phyloP scores from a whole-genome alignment of 441 rosid genomes.

The Bruguiera hainesii region DNA sequence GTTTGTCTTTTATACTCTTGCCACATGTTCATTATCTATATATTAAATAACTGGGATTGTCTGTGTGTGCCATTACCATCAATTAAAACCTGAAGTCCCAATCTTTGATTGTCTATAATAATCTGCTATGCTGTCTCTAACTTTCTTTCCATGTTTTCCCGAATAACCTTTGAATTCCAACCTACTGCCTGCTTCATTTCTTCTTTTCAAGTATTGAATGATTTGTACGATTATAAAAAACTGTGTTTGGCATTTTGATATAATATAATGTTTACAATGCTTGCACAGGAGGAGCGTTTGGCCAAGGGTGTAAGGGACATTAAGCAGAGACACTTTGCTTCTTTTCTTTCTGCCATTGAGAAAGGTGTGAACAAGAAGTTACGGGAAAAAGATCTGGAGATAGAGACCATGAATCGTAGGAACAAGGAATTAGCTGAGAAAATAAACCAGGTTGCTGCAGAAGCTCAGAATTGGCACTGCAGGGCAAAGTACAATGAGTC shows the following conservation, averaged over 20 bases:
- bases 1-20: neutral
- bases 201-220: too few species aligned
- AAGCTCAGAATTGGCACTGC: constrained; percentile 76
- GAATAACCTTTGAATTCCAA: neutral
- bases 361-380: constrained; percentile 63
- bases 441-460: constrained; percentile 54
- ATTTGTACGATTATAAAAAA: neutral
- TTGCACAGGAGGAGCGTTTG: constrained; percentile 55
- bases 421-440: constrained; percentile 65
- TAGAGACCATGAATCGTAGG: constrained; percentile 61
- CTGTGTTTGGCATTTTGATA: neutral
- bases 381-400: constrained; percentile 64
- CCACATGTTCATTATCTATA: neutral
- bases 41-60: neutral
- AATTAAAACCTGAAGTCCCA: neutral
- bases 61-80: neutral
- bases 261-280: neutral
- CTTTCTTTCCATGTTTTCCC: neutral
- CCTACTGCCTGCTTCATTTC: too few species aligned
- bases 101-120: neutral
- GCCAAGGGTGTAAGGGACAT: constrained; percentile 63
- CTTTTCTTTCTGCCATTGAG: constrained; percentile 61
- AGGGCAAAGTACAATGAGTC: constrained; percentile 75
- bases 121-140: too few species aligned
- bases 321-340: constrained; percentile 60